A percentile compares a stretch with the other conserved stretches of the same genome.
These are phyloP conservation scores for Flaveria ramosissima DNA, from an alignment of 129 eudicot genomes.

Conservation along the genomic window DNA sequence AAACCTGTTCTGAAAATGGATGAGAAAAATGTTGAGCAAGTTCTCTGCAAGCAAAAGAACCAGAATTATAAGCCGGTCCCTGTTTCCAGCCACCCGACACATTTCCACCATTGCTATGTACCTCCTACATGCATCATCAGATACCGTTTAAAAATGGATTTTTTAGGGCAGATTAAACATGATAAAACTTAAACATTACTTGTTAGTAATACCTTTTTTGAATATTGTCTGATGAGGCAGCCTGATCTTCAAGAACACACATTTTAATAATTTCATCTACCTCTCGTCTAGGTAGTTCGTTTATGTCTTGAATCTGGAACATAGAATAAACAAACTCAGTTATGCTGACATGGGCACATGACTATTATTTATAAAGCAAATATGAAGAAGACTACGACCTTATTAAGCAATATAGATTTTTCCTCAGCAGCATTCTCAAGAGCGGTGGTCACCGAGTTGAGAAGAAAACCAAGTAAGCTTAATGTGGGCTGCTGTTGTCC, in stretches of 20 bases:
- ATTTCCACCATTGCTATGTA: slow-evolving; percentile 90
- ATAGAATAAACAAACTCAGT: background rate
- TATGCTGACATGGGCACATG: background rate
- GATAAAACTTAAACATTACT: background rate
- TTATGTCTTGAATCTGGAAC: slow-evolving; percentile 80
- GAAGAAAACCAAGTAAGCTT: slow-evolving; percentile 62
- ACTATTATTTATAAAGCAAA: background rate
- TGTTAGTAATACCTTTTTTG: slow-evolving; percentile 64
- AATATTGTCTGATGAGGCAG: slow-evolving; percentile 71
- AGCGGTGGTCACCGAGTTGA: slow-evolving; percentile 62
- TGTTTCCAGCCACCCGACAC: slow-evolving; percentile 79
- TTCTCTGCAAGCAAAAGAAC: slow-evolving; percentile 82
- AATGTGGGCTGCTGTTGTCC: slow-evolving; percentile 83
- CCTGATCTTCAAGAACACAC: slow-evolving; percentile 54
- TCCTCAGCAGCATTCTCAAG: slow-evolving; percentile 92
- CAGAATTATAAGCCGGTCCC: slow-evolving; percentile 68
- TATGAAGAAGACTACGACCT: slow-evolving; percentile 50
- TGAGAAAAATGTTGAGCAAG: slow-evolving; percentile 72
- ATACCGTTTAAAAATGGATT: background rate
- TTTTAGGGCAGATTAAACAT: background rate
- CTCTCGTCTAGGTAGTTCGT: slow-evolving; percentile 91
- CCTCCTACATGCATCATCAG: slow-evolving; percentile 53
- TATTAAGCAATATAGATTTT: slow-evolving; percentile 71
- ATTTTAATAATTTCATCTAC: slow-evolving; percentile 79
- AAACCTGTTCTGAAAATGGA: slow-evolving; percentile 88